Percentiles rank a stretch among this genome's conserved stretches.
Conservation (phyloP, 768 basidiomycete genomes). For the Leucosporidium scottii region DNA sequence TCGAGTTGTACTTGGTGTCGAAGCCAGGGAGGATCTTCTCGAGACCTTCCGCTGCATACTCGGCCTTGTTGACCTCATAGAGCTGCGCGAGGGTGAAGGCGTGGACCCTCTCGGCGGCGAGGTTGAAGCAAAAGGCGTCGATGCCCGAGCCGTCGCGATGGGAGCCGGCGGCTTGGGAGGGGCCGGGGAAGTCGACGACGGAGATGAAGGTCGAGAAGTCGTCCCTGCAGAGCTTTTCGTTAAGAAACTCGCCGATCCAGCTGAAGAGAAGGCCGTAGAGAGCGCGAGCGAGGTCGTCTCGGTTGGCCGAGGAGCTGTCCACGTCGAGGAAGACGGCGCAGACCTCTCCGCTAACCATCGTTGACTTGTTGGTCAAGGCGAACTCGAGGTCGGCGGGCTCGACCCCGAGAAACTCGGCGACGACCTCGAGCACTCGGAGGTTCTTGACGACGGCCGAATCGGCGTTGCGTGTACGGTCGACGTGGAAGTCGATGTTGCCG, state of each 20-base stretch:
- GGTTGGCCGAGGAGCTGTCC: slow-evolving; percentile 83
- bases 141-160: slow-evolving; percentile 55
- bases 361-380: slow-evolving; percentile 81
- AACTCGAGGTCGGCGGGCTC: slow-evolving; percentile 53
- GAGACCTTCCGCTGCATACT: slow-evolving; percentile 78
- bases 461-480: slow-evolving; percentile 74
- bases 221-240: slow-evolving; percentile 86
- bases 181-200: slow-evolving; percentile 86
- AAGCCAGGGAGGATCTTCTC: slow-evolving; percentile 48
- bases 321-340: slow-evolving; percentile 94
- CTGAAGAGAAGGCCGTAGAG: slow-evolving; percentile 90
- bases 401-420: slow-evolving; percentile 87
- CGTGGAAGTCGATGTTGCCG: slow-evolving; percentile 85
- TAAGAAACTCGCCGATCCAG: slow-evolving; percentile 94
- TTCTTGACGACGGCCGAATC: slow-evolving; percentile 91
- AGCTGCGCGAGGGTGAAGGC: slow-evolving; percentile 69
- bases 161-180: slow-evolving; percentile 57
- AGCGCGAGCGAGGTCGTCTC: slow-evolving; percentile 88
- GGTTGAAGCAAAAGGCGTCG: slow-evolving; percentile 94
- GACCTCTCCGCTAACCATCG: slow-evolving; percentile 89
- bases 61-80: slow-evolving; percentile 72
- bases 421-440: slow-evolving; percentile 67
- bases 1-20: slow-evolving; percentile 75
- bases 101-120: slow-evolving; percentile 86
- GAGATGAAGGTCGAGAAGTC: slow-evolving; percentile 84